These are phyloP conservation scores for Glebionis coronaria DNA, from an alignment of 129 eudicot species.

Conservation along the genomic window DNA sequence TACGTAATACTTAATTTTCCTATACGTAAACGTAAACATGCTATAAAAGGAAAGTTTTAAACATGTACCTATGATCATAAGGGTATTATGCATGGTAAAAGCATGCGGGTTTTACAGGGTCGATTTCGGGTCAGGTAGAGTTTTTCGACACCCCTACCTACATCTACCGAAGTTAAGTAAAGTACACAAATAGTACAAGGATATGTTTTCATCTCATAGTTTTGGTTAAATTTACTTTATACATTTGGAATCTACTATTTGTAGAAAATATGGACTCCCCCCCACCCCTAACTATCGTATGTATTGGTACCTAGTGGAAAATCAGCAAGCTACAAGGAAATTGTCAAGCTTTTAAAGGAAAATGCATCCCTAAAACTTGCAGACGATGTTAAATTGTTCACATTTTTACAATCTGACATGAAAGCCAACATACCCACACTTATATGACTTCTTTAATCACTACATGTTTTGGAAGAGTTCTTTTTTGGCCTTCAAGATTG, in stretches of 20 bases:
- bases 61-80: too few species aligned
- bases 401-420: conserved; percentile 44
- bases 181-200: too few species aligned
- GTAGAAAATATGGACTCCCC: conserved; percentile 53
- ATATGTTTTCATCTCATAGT: too few species aligned
- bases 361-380: conserved; percentile 48
- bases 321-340: conserved; percentile 50
- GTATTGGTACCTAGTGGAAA: conserved; percentile 58
- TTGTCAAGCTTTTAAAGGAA: conserved; percentile 45
- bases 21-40: too few species aligned
- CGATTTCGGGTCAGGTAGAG: too few species aligned
- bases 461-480: conserved; percentile 55
- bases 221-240: too few species aligned
- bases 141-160: too few species aligned
- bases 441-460: conserved; percentile 54
- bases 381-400: conserved; percentile 26
- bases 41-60: too few species aligned
- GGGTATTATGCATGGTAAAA: too few species aligned
- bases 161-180: too few species aligned
- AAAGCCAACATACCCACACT: conserved; percentile 20
- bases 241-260: neutral
- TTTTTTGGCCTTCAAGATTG: conserved; percentile 69
- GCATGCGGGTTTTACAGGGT: too few species aligned
- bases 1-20: too few species aligned
- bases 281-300: conserved; percentile 28